Percentiles rank a stretch among this genome's conserved stretches.
phyloP scores from a whole-genome alignment of 352 stramenopile genomes.

The Globisporangium polare region DNA sequence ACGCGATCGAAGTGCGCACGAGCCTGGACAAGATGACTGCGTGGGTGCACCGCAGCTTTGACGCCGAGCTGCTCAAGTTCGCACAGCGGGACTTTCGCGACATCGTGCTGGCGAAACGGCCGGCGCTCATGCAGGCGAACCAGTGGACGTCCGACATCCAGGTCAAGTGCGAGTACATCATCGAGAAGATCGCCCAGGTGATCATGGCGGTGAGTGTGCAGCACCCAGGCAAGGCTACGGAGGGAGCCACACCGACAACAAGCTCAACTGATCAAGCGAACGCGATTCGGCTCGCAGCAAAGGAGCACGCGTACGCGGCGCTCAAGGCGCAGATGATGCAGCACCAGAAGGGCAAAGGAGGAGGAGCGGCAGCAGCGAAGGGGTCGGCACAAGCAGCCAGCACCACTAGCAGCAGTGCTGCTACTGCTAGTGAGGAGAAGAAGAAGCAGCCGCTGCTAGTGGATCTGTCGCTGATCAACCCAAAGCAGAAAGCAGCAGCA shows the following conservation, averaged over 20 bases:
- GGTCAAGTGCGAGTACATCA: slow-evolving; percentile 52
- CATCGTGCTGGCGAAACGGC: slow-evolving; percentile 30
- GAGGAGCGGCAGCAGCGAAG: slow-evolving; percentile 14
- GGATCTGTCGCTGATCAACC: slow-evolving; percentile 13
- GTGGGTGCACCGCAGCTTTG: slow-evolving; percentile 54
- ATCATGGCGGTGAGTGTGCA: slow-evolving; percentile 17
- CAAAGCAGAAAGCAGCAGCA: slow-evolving; percentile 1
- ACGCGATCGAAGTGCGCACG: slow-evolving; percentile 45
- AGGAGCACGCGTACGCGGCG: slow-evolving; percentile 55
- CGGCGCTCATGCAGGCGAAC: slow-evolving; percentile 29
- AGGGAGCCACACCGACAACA: neutral
- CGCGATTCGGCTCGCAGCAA: slow-evolving; percentile 22
- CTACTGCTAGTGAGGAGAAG: neutral
- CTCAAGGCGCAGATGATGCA: slow-evolving; percentile 60
- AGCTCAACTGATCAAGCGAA: neutral
- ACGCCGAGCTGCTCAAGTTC: slow-evolving; percentile 45
- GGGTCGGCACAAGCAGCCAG: neutral
- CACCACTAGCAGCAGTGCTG: neutral
- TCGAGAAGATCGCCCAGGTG: slow-evolving; percentile 50
- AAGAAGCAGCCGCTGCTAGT: slow-evolving; percentile 21
- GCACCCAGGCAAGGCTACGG: slow-evolving; percentile 6
- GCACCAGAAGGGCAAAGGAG: slow-evolving; percentile 28
- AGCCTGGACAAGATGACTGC: slow-evolving; percentile 49
- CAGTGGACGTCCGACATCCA: slow-evolving; percentile 55
- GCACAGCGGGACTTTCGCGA: slow-evolving; percentile 54